Evolutionary conservation across 108 stramenopile species (phyloP).

Genomic region (Cyclotella kingstonii): DNA sequence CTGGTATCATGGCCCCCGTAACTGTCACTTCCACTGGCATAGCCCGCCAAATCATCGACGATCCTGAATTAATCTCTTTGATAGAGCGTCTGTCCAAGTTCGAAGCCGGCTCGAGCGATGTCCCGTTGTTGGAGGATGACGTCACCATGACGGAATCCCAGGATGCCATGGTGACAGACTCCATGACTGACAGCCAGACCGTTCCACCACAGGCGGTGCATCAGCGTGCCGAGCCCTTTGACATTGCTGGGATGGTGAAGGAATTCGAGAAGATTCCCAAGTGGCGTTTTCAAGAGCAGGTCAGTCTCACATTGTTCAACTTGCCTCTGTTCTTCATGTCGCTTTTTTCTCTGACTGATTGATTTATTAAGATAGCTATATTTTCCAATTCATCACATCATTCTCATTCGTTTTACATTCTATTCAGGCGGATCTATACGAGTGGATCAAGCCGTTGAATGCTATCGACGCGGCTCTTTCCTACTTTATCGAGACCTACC

Average conservation of each 20-base stretch:
- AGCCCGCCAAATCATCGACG: constrained; percentile 68
- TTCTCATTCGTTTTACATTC: not conserved
- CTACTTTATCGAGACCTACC: constrained; percentile 60
- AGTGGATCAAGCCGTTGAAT: constrained; percentile 80
- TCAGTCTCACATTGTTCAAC: constrained; percentile 28
- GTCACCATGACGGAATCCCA: constrained; percentile 10
- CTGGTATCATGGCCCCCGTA: constrained; percentile 75
- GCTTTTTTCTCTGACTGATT: not conserved
- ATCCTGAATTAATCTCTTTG: constrained; percentile 47
- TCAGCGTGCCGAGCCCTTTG: no score
- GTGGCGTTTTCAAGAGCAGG: constrained; percentile 83
- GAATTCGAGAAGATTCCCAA: constrained; percentile 48
- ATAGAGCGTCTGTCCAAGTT: constrained; percentile 30
- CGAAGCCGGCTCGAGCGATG: not conserved
- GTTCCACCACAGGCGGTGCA: constrained; percentile 16
- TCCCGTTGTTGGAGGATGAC: not conserved
- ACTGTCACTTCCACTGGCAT: constrained; percentile 50
- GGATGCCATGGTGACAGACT: not conserved
- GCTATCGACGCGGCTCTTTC: constrained; percentile 70
- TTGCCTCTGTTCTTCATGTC: constrained; percentile 1
- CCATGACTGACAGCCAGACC: not conserved
- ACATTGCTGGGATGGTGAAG: constrained; percentile 53
- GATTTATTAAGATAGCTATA: not conserved
- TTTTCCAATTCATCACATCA: not conserved
- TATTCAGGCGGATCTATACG: constrained; percentile 76